These are phyloP conservation scores for Selenicereus undatus DNA, from an alignment of 148 eudicot species.

Conservation along the genomic window DNA sequence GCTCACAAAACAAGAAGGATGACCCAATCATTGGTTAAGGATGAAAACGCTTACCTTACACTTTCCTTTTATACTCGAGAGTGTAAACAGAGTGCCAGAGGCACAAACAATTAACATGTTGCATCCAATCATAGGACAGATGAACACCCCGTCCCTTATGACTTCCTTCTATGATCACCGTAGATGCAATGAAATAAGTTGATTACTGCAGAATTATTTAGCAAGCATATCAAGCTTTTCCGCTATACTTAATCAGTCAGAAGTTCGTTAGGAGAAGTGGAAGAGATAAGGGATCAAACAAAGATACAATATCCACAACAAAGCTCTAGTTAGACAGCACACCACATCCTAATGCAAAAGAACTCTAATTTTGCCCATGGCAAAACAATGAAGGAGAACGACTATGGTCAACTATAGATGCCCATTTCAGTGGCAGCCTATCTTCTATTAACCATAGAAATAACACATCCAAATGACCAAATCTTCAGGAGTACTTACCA, in stretches of 20 bases:
- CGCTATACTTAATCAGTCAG: not conserved
- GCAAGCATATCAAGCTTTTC: not conserved
- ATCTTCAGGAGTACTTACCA: slow-evolving; percentile 35
- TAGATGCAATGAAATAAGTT: not conserved
- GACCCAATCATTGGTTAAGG: too few species aligned
- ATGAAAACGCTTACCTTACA: too few species aligned
- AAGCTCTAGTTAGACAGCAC: not conserved
- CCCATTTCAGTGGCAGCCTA: not conserved
- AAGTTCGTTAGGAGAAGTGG: not conserved
- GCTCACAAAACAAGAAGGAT: not conserved
- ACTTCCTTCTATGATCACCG: not conserved
- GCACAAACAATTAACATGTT: not conserved
- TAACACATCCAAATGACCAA: not conserved
- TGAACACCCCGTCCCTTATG: not conserved
- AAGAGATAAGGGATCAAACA: too few species aligned
- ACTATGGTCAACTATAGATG: not conserved
- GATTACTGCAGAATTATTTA: not conserved
- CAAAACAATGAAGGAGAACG: not conserved
- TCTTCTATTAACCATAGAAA: not conserved
- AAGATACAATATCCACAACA: not conserved
- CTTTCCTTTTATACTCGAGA: not conserved
- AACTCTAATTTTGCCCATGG: not conserved
- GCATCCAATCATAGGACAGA: not conserved
- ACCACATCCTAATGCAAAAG: not conserved
- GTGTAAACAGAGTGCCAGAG: not conserved